Conservation (phyloP, 352 stramenopile genomes). For the Pythium aristosporum region DNA sequence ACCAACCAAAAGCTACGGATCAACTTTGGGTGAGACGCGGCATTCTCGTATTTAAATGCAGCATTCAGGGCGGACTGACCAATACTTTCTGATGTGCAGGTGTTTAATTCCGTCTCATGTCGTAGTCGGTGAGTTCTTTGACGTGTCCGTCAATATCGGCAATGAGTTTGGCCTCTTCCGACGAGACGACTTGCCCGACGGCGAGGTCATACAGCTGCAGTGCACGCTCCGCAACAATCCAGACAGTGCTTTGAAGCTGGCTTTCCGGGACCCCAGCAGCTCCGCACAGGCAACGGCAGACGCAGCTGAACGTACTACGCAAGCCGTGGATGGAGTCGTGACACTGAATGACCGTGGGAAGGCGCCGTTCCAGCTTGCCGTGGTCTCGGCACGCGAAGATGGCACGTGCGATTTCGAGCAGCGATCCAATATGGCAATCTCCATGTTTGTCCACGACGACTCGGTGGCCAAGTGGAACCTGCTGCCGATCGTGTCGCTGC, state of each 20-base stretch:
- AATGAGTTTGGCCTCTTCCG: constrained; percentile 85
- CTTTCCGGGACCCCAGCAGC: constrained; percentile 16
- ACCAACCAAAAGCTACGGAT: constrained; percentile 76
- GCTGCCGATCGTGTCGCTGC: constrained; percentile 67
- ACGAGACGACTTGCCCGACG: constrained; percentile 42
- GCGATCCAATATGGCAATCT: constrained; percentile 35
- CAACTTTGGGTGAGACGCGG: constrained; percentile 61
- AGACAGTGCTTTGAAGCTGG: constrained; percentile 31
- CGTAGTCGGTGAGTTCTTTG: constrained; percentile 47
- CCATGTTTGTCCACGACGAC: constrained; percentile 35
- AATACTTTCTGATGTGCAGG: constrained; percentile 19
- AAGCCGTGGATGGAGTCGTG: constrained; percentile 32
- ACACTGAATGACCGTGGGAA: constrained; percentile 66
- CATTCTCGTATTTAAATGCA: constrained; percentile 1
- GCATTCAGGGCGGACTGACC: neutral
- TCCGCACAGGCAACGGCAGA: constrained; percentile 21
- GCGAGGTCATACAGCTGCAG: constrained; percentile 49
- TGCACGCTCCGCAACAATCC: constrained; percentile 44
- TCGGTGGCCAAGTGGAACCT: constrained; percentile 47
- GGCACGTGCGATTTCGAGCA: neutral
- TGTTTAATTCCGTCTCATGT: constrained; percentile 60
- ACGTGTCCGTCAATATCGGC: constrained; percentile 71
- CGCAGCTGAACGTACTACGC: neutral
- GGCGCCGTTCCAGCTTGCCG: constrained; percentile 44
- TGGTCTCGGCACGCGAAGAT: constrained; percentile 20